Evolutionary conservation across 768 basidiomycete genomes (phyloP).

Genomic region (Infundibulicybe gibba): DNA sequence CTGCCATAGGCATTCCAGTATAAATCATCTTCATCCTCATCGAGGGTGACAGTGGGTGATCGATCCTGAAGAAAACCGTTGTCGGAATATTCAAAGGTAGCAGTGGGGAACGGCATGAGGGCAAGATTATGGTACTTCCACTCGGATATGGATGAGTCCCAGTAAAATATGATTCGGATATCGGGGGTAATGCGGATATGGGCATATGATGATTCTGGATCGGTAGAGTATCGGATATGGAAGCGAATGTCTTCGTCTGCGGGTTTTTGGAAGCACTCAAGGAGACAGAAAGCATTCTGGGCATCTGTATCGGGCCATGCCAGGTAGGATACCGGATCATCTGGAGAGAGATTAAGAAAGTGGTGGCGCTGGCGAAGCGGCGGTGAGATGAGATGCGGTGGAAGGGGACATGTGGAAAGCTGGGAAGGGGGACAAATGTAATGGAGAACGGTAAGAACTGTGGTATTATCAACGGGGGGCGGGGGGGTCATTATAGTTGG

Average conservation of each 20-base stretch:
- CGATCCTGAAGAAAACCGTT: conserved; percentile 21
- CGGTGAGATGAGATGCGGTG: conserved; percentile 56
- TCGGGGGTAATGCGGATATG: conserved; percentile 48
- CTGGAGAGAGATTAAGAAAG: conserved; percentile 53
- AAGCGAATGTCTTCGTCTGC: conserved; percentile 38
- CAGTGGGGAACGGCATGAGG: conserved; percentile 67
- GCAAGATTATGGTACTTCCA: conserved; percentile 75
- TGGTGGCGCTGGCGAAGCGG: conserved; percentile 61
- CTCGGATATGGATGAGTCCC: conserved; percentile 39
- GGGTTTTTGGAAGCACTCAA: conserved; percentile 31
- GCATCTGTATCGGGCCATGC: conserved; percentile 52
- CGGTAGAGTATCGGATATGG: conserved; percentile 33
- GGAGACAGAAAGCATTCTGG: conserved; percentile 34
- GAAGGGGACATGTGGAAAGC: conserved; percentile 39
- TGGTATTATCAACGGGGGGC: conserved; percentile 18
- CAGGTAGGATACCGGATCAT: conserved; percentile 53
- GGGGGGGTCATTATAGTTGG: too few species aligned
- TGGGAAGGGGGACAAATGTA: conserved; percentile 53
- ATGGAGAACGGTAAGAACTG: conserved; percentile 47
- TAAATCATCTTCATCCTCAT: conserved; percentile 44
- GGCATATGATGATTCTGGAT: conserved; percentile 51
- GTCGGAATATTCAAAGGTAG: conserved; percentile 24
- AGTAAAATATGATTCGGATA: conserved; percentile 66
- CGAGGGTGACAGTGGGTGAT: conserved; percentile 13
- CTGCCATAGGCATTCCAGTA: conserved; percentile 71